phyloP scores from a whole-genome alignment of 257 asterid species.

The Ballota nigra region DNA sequence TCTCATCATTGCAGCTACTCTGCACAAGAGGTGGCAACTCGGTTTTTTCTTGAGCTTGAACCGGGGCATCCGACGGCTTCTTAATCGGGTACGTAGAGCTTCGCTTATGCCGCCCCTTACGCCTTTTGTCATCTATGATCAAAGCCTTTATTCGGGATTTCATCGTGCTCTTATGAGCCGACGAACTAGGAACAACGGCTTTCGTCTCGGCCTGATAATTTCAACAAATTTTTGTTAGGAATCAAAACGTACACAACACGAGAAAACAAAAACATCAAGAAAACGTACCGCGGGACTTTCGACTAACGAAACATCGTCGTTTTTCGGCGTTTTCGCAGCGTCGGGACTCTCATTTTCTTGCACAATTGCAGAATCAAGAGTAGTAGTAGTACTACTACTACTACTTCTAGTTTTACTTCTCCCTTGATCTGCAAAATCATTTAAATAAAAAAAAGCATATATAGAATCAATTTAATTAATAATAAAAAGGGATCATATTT shows the following conservation, averaged over 20 bases:
- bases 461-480: too few species aligned
- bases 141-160: conserved; percentile 61
- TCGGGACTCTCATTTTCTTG: too few species aligned
- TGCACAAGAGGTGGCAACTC: background rate
- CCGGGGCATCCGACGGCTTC: conserved; percentile 20
- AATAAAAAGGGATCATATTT: background rate
- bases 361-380: background rate
- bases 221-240: background rate
- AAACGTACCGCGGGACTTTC: conserved; percentile 41
- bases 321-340: conserved; percentile 12
- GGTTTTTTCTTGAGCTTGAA: conserved; percentile 21
- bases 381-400: too few species aligned
- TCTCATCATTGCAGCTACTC: background rate
- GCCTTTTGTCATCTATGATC: conserved; percentile 53
- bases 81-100: conserved; percentile 55
- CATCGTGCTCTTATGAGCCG: conserved; percentile 59
- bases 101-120: conserved; percentile 54
- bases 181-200: conserved; percentile 24
- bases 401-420: too few species aligned
- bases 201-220: conserved; percentile 35
- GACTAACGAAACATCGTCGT: background rate
- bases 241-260: too few species aligned
- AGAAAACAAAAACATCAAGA: background rate
- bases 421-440: conserved; percentile 37
- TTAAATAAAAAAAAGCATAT: background rate